Evolutionary conservation across 2,329 filamentous ascomycete genomes (phyloP), one percentile per base, ranked within the genome.

Genomic region (Monilinia polystroma): DNA sequence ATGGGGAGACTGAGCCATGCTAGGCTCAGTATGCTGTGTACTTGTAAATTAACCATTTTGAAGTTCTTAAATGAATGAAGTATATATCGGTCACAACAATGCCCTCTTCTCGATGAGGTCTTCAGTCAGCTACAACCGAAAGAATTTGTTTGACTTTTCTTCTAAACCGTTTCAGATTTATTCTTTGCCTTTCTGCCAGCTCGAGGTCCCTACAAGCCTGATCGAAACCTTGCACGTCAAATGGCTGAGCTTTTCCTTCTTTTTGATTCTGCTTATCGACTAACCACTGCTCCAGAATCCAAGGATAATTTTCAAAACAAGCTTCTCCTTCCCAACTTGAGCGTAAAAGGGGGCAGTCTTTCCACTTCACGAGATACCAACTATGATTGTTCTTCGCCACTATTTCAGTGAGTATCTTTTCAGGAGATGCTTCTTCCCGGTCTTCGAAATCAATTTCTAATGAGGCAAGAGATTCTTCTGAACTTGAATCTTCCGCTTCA

Each of bases 351-450:
- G 76, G 73, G 68, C 74, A 76, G 64, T 76, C 71, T 67, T 72
- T 66, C 76, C 76, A 77, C 74, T 76, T 76, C 6, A 77, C 72
- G 6, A 77, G 68, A 69, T 73, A 76, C 72, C 73, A 77, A 38
- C 64, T 64, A 45, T 71, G 68, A 18, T 67, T 66, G 67, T 70
- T 72, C 59, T 71, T 73, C 11, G 64, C 70, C 18, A 63, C 68
- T 55, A 69, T 53, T 67, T 77, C 72, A 20, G 73, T 71, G 53
- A 76, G 68, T 55, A 77, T 72, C 54, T 71, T 72, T 64, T 77
- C 75, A 0, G 75, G 73, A 20, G 70, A 71, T 65, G 74, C 71
- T 35, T 75, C 73, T 63, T 43, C 32, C 32, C 32, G 7, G 32
- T 35, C 41, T 43, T 63, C 73, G 70, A 75, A 73, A 69, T 74